phyloP scores from a whole-genome alignment of 768 basidiomycete species.

The Boletus tomentosulus region DNA sequence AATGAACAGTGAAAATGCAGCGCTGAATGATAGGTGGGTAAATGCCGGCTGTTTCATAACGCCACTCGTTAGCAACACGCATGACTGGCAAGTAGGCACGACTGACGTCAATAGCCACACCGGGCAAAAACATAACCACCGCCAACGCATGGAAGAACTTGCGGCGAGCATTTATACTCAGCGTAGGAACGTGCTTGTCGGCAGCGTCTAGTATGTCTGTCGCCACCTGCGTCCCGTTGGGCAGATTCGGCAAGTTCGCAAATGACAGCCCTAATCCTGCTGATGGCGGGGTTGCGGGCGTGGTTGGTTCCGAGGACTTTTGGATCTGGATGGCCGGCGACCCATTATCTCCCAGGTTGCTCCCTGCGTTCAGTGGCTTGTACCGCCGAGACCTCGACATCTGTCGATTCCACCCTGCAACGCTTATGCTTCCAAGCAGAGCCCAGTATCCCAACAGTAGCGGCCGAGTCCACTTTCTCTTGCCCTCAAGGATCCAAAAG shows the following conservation, averaged over 20 bases:
- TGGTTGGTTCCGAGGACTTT: constrained; percentile 14
- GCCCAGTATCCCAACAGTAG: constrained; percentile 85
- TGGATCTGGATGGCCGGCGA: constrained; percentile 23
- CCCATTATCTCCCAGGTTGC: constrained; percentile 34
- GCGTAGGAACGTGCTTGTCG: constrained; percentile 84
- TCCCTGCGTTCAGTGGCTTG: constrained; percentile 42
- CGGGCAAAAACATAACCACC: constrained; percentile 95
- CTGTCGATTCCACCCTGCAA: constrained; percentile 94
- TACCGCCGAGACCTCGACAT: constrained; percentile 72
- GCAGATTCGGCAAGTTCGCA: constrained; percentile 47
- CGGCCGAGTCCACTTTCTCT: constrained; percentile 73
- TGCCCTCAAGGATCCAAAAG: constrained; percentile 73
- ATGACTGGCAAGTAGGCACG: constrained; percentile 5
- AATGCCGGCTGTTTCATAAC: constrained; percentile 76
- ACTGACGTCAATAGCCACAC: constrained; percentile 87
- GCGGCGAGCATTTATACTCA: constrained; percentile 85
- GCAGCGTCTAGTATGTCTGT: constrained; percentile 74
- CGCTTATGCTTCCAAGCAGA: constrained; percentile 70
- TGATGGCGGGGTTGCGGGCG: constrained; percentile 11
- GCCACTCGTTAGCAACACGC: constrained; percentile 12
- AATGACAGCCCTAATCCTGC: constrained; percentile 33
- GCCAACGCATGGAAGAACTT: constrained; percentile 98
- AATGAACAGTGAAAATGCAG: constrained; percentile 90
- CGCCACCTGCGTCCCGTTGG: constrained; percentile 58
- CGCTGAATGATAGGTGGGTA: constrained; percentile 90